Base-by-base conservation (phyloP, 352 stramenopile species). In the Plasmopara muralis region DNA sequence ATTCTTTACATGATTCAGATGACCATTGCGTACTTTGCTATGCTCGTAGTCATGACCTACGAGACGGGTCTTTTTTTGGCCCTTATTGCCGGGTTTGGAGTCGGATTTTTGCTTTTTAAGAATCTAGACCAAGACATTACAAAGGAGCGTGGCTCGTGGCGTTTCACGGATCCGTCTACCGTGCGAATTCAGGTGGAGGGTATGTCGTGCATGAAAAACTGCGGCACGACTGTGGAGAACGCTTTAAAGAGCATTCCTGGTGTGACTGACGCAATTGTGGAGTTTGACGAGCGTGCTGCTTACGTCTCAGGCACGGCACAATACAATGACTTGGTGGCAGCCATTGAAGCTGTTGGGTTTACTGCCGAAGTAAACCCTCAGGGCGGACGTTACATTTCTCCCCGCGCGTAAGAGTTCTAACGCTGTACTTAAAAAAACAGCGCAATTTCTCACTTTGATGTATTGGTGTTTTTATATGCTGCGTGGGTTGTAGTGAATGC, bases 131-230 rank as follows among this genome's bases (percentile, higher is more conserved):
- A 73, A 46, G 76, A 89, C 52, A 74, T 85, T 47, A 83, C 75
- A 12, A 64, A 83, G 46, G 78, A 87, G 58, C 80, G 77, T 37
- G 80, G 77, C 10, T 71, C 72, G 42, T 88, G 77, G 77, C 73
- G 77, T 15, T 88, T 77, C 55, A 82, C 73, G 10, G 73, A 88
- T 43, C 69, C 69, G 55, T 84, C 77, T n/a, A 88, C 73, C 9
- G 69, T 93, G 39, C 56, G 71, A 10, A 72, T 95, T 20, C 66
- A 69, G 43, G 73, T 98, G 5, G 81, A 94, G 43, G 89, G 90
- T 43, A 96, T 96, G 77, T 97, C 74, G 62, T 97, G 89, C 47
- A 93, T 97, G 78, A 98, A 98, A 51, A 98, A 97, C 69, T 97
- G 93, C 62, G 96, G 95, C 40, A 96, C 55, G 20, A 97, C 89